Base-by-base conservation (phyloP, 2,329 filamentous ascomycete genomes). In the Chrysosporium queenslandicum region DNA sequence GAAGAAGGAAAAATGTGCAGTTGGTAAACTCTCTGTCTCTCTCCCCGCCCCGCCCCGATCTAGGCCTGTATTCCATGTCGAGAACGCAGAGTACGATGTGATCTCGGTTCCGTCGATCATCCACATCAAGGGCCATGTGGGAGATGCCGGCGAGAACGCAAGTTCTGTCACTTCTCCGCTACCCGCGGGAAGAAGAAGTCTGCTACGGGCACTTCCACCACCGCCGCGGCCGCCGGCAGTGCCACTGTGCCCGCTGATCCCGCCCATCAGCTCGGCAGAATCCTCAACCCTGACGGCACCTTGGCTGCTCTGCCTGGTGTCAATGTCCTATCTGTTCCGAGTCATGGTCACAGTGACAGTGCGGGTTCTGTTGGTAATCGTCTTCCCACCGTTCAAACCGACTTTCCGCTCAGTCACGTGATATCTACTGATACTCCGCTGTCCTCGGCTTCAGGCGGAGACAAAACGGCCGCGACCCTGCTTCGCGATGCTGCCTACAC, bases 21-120 rank as follows among this genome's bases (percentile, higher is more conserved):
- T 32, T n/a, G 36, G 46, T 46, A 42, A 53, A 52, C 47, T 51
- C 4, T 8, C 27, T 29, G 27, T 20, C 25, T 50, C 40, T 41
- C 20, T 27, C 2, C 20, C 18, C 32, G 2, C 14, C 30, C 30
- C 27, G 27, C 37, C 16, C 20, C 23, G 34, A 27, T 41, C 7
- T 52, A 59, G 58, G 58, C 58, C 40, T 59, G 58, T 50, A 59
- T 57, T 47, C 58, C 58, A 23, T 59, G 58, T 50, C 56, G 58
- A 47, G 58, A 59, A 47, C 58, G 58, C 14, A 50, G 58, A 54
- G 58, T 59, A 4, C 56, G 56, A 25, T 59, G 58, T 36, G 58
- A 59, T 40, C 49, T 59, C 14, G 58, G 58, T 12, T 58, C 58
- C 18, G 58, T 59, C 37, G 58, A 59, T 25, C 46, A 56, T 29